phyloP scores from a whole-genome alignment of 1,284 basidiomycete genomes.

The Phenoliferia sp. region DNA sequence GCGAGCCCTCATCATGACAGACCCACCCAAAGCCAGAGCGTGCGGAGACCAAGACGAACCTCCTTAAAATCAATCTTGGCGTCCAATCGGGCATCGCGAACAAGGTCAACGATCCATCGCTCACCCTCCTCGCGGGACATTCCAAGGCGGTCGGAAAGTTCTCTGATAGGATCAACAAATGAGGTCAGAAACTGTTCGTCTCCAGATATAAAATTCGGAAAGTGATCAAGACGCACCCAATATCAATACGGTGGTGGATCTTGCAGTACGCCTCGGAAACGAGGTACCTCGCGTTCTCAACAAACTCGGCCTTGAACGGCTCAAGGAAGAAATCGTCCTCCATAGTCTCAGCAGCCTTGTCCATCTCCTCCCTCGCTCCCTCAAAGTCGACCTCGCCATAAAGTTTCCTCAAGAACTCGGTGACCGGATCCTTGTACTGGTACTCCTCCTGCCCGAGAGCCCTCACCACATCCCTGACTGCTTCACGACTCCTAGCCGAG shows the following conservation, averaged over 20 bases:
- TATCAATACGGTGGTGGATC: slow-evolving; percentile 94
- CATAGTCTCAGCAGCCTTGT: slow-evolving; percentile 67
- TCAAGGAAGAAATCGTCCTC: slow-evolving; percentile 90
- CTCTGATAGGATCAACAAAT: slow-evolving; percentile 49
- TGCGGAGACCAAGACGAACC: slow-evolving; percentile 45
- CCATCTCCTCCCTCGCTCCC: slow-evolving; percentile 76
- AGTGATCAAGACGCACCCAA: slow-evolving; percentile 57
- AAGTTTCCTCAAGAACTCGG: slow-evolving; percentile 85
- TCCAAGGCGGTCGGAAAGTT: slow-evolving; percentile 88
- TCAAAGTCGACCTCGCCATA: slow-evolving; percentile 91
- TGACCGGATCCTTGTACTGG: slow-evolving; percentile 90
- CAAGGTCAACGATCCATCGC: slow-evolving; percentile 98
- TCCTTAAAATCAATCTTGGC: slow-evolving; percentile 97
- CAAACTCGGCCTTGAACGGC: slow-evolving; percentile 84
- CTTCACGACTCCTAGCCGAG: slow-evolving; percentile 70
- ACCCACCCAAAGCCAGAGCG: neutral
- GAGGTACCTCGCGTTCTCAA: slow-evolving; percentile 91
- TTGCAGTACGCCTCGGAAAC: slow-evolving; percentile 96
- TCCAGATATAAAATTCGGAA: neutral
- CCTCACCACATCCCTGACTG: slow-evolving; percentile 81
- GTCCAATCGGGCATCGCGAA: slow-evolving; percentile 93
- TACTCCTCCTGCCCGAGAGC: slow-evolving; percentile 90
- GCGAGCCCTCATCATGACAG: slow-evolving; percentile 6
- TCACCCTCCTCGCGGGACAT: slow-evolving; percentile 89
- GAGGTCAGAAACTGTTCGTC: slow-evolving; percentile 6